Evolutionary conservation across 2,329 filamentous ascomycete genomes (phyloP).

Genomic region (Penicillium sp.): DNA sequence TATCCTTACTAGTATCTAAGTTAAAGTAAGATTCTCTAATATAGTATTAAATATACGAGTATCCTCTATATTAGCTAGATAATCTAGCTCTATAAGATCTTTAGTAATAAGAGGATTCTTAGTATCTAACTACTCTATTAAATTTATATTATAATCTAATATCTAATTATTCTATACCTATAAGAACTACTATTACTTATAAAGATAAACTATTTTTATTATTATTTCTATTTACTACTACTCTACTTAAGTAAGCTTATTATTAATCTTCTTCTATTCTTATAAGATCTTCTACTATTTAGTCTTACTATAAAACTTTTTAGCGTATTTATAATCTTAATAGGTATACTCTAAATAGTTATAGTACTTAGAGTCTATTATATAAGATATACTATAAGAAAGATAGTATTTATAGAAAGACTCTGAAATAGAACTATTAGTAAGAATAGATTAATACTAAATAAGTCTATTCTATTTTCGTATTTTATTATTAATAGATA

Average conservation of each 20-base stretch:
- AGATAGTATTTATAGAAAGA: too few relatives aligned
- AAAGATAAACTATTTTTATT: neutral
- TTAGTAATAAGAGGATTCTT: neutral
- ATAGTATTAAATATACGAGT: neutral
- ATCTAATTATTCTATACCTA: neutral
- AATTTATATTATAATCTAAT: neutral
- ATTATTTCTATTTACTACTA: neutral
- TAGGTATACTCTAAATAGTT: too few relatives aligned
- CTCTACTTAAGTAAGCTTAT: neutral
- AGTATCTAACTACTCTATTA: neutral
- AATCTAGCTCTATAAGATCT: neutral
- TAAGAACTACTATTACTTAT: neutral
- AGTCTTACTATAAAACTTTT: neutral
- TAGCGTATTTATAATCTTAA: too few relatives aligned
- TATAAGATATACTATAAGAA: too few relatives aligned
- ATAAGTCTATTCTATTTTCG: too few relatives aligned
- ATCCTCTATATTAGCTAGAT: neutral
- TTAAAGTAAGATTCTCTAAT: neutral
- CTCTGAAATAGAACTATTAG: too few relatives aligned
- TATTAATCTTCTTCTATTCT: neutral
- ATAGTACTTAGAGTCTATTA: too few relatives aligned
- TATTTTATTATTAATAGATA: too few relatives aligned
- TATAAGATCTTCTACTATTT: neutral
- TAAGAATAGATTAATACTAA: too few relatives aligned
- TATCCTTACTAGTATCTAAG: too few relatives aligned